These are phyloP conservation scores for Ambrosiella xylebori DNA, from an alignment of 2,329 filamentous ascomycete genomes.

Conservation along the genomic window DNA sequence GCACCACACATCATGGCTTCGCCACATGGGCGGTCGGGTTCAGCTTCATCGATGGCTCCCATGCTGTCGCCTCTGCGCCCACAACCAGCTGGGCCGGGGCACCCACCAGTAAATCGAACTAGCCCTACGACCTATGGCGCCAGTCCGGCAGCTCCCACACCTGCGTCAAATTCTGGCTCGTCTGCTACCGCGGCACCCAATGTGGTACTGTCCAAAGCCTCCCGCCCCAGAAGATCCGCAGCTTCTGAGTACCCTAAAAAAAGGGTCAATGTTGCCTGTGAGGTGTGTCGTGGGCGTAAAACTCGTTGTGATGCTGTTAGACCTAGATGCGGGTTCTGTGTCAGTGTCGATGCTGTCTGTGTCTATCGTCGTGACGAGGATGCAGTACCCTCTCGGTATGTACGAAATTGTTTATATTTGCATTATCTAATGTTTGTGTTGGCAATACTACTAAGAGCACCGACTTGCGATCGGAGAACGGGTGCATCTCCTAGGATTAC, in stretches of 20 bases:
- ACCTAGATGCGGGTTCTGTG: slow-evolving; percentile 14
- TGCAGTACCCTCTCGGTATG: slow-evolving; percentile 5
- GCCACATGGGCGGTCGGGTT: too few species aligned
- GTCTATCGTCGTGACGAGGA: slow-evolving; percentile 13
- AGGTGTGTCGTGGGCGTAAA: slow-evolving; percentile 15
- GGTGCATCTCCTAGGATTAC: neutral
- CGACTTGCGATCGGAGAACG: neutral
- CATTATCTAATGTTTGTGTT: neutral
- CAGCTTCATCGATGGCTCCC: too few species aligned
- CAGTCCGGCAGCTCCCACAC: too few species aligned
- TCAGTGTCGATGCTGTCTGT: slow-evolving; percentile 11
- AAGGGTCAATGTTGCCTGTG: slow-evolving; percentile 15
- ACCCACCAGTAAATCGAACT: too few species aligned
- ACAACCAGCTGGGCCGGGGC: too few species aligned
- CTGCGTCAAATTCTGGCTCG: too few species aligned
- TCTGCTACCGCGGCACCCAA: too few species aligned
- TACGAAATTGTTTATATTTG: neutral
- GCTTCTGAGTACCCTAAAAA: slow-evolving; percentile 15
- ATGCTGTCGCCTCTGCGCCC: too few species aligned
- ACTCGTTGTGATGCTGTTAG: slow-evolving; percentile 14
- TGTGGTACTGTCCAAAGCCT: slow-evolving; percentile 4
- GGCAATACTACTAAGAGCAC: neutral
- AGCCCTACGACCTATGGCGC: too few species aligned
- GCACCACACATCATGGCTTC: too few species aligned
- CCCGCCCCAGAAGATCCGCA: neutral